Evolutionary conservation across 257 asterid species (phyloP).

Genomic region (Petunia secreta): DNA sequence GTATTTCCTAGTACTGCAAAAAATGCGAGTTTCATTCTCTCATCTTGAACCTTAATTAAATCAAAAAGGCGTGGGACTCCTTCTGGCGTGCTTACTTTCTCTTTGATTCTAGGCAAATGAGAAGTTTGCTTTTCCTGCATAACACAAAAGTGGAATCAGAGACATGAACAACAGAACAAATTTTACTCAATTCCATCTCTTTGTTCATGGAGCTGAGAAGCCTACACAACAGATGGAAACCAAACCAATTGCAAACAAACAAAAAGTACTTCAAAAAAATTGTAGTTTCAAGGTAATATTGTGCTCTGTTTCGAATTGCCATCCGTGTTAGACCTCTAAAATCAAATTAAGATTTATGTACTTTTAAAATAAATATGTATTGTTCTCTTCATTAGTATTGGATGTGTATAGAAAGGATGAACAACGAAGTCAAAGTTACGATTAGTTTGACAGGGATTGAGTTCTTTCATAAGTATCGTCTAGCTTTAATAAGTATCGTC

Average conservation of each 20-base stretch:
- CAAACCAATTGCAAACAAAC: not conserved
- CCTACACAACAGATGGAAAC: not conserved
- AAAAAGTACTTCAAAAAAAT: not conserved
- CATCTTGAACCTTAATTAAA: conserved; percentile 86
- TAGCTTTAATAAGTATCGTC: too few relatives aligned
- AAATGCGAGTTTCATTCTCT: conserved; percentile 88
- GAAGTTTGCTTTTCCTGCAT: conserved; percentile 85
- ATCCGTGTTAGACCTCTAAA: too few relatives aligned
- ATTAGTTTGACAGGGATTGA: too few relatives aligned
- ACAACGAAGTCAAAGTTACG: too few relatives aligned
- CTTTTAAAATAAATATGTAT: too few relatives aligned
- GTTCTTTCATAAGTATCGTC: too few relatives aligned
- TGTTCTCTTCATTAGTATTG: too few relatives aligned
- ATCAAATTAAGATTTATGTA: too few relatives aligned
- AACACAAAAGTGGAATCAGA: conserved; percentile 11
- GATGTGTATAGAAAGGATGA: too few relatives aligned
- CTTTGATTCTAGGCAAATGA: conserved; percentile 60
- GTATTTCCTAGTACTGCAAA: conserved; percentile 84
- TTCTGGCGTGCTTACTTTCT: conserved; percentile 70
- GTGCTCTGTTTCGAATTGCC: too few relatives aligned
- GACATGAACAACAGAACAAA: not conserved
- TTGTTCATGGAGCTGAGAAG: not conserved
- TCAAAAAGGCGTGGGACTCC: conserved; percentile 91
- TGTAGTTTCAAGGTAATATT: too few relatives aligned
- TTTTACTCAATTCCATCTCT: not conserved